Conservation (phyloP, 1,139 yeast genomes). For the Kodamaea ohmeri region DNA sequence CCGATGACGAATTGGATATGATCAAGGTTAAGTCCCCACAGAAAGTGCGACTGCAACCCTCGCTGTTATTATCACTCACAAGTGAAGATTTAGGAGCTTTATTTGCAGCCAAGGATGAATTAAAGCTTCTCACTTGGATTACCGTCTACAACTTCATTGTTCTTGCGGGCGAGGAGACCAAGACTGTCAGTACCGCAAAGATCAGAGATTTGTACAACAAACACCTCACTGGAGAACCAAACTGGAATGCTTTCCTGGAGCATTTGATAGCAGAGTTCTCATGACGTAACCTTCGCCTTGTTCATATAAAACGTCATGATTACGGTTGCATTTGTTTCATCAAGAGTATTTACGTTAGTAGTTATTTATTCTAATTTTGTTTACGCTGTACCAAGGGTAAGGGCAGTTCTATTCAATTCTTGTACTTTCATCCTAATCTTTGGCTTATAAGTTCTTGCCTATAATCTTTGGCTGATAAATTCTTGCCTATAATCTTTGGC, state of each 20-base stretch:
- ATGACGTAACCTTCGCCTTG: no score
- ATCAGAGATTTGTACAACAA: conserved; percentile 21
- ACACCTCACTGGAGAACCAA: conserved; percentile 4
- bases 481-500: not conserved
- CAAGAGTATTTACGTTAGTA: no score
- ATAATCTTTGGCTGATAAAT: not conserved
- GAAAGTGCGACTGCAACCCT: conserved; percentile 8
- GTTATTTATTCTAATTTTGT: no score
- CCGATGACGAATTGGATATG: conserved; percentile 22
- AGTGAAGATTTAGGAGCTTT: conserved; percentile 10
- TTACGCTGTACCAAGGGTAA: no score
- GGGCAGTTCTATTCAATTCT: no score
- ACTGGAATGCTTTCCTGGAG: conserved; percentile 8
- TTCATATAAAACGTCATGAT: not conserved
- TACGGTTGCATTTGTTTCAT: no score
- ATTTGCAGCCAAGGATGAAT: conserved; percentile 16
- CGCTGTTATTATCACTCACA: conserved; percentile 9
- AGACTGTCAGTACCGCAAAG: conserved; percentile 21
- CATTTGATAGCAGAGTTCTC: conserved; percentile 1
- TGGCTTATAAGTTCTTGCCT: not conserved
- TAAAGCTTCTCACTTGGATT: conserved; percentile 29
- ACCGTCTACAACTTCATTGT: conserved; percentile 31
- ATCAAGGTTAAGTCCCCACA: conserved; percentile 4
- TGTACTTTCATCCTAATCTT: not conserved
- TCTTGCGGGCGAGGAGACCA: conserved; percentile 14